Evolutionary conservation across 148 eudicot species (phyloP).

Genomic region (Chenopodium suecicum): DNA sequence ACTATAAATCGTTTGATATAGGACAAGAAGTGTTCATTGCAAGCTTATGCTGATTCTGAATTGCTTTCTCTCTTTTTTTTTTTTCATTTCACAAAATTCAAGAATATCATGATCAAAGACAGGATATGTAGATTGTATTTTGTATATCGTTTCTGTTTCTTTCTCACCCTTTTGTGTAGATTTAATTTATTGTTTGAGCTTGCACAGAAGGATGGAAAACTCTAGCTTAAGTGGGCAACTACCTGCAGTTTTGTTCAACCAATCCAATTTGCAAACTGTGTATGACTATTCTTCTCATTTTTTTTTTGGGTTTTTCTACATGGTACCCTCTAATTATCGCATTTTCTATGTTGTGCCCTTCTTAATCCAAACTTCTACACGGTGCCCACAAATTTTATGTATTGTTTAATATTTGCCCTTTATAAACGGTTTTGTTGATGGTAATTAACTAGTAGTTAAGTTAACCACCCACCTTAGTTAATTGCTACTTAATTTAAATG

Average conservation of each 20-base stretch:
- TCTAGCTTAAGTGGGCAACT: slow-evolving; percentile 27
- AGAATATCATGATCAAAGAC: background rate
- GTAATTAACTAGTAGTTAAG: too few relatives aligned
- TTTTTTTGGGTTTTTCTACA: background rate
- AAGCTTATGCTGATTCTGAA: background rate
- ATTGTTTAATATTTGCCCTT: too few relatives aligned
- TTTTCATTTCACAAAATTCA: background rate
- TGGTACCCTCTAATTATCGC: too few relatives aligned
- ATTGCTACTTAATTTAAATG: too few relatives aligned
- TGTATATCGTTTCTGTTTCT: background rate
- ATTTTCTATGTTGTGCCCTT: too few relatives aligned
- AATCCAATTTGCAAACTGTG: slow-evolving; percentile 29
- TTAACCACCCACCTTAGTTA: too few relatives aligned
- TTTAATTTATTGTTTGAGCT: background rate
- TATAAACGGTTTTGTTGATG: too few relatives aligned
- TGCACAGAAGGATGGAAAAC: slow-evolving; percentile 31
- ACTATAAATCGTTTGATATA: background rate
- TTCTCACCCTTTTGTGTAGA: background rate
- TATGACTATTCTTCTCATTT: background rate
- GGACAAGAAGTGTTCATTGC: background rate
- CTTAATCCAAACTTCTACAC: too few relatives aligned
- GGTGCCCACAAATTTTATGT: too few relatives aligned
- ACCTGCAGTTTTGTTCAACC: slow-evolving; percentile 26
- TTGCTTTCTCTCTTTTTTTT: too few relatives aligned
- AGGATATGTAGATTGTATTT: background rate